Conservation (phyloP, 176 grass and related monocot genomes). For the Otatea glauca region DNA sequence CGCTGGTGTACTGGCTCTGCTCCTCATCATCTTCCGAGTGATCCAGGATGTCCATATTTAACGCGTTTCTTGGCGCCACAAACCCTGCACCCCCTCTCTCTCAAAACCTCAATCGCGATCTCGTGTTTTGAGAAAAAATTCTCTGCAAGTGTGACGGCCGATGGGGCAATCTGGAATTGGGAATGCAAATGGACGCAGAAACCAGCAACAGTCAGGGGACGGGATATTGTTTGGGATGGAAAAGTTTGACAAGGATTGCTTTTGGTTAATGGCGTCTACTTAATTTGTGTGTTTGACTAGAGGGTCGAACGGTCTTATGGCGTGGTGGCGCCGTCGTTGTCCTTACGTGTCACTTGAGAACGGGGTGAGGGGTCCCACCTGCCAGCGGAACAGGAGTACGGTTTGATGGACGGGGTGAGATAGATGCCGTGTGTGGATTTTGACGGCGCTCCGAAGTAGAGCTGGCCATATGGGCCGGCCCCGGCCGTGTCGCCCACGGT, state of each 20-base stretch:
- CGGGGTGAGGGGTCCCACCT: not conserved
- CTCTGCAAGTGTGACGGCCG: not conserved
- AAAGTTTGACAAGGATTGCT: constrained; percentile 26
- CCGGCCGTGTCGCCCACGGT: too few relatives aligned
- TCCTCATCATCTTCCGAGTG: constrained; percentile 43
- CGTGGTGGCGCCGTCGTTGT: not conserved
- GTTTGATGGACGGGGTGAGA: not conserved
- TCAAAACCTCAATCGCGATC: not conserved
- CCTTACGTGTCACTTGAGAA: not conserved
- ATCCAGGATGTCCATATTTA: constrained; percentile 50
- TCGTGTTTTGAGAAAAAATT: constrained; percentile 38
- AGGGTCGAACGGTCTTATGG: not conserved
- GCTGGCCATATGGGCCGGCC: too few relatives aligned
- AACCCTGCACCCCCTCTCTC: constrained; percentile 27
- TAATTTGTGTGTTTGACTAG: constrained; percentile 31
- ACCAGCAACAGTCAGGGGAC: constrained; percentile 18
- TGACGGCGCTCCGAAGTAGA: not conserved
- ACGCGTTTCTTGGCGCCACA: constrained; percentile 26
- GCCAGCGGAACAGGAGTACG: not conserved
- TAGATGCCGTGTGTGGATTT: not conserved
- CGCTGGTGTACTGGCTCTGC: not conserved
- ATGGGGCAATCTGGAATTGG: not conserved
- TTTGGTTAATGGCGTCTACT: not conserved
- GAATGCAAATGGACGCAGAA: not conserved
- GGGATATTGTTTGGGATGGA: not conserved